Percentiles rank a stretch among this genome's conserved stretches.
phyloP scores from a whole-genome alignment of 176 grass and related monocot genomes.

The Oryza australiensis region DNA sequence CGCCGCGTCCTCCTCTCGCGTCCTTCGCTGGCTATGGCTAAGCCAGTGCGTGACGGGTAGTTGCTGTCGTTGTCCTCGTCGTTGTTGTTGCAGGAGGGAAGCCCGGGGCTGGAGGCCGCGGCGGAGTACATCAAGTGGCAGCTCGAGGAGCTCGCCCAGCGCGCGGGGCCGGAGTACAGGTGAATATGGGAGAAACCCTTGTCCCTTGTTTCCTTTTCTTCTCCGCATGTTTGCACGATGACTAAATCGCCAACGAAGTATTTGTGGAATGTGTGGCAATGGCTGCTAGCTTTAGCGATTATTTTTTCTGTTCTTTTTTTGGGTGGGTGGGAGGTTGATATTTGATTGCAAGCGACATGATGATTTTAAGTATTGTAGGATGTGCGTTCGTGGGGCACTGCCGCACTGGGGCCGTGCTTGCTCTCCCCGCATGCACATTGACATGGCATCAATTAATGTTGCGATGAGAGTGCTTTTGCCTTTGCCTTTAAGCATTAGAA shows the following conservation, averaged over 20 bases:
- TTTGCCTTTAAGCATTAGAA: not conserved
- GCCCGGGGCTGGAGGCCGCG: slow-evolving; percentile 73
- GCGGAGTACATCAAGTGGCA: slow-evolving; percentile 84
- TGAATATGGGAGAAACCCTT: slow-evolving; percentile 17
- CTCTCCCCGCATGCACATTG: slow-evolving; percentile 4
- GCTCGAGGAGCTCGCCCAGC: slow-evolving; percentile 59
- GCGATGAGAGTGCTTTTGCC: not conserved
- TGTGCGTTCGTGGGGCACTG: not conserved
- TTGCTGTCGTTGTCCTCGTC: slow-evolving; percentile 15
- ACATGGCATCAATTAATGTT: slow-evolving; percentile 11
- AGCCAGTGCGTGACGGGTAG: not conserved
- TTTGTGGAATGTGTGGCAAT: slow-evolving; percentile 2
- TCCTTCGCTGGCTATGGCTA: not conserved
- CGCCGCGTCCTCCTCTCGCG: not conserved
- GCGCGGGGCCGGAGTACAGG: slow-evolving; percentile 69
- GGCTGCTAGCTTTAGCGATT: not conserved
- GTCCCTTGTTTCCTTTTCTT: not conserved
- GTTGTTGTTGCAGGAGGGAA: slow-evolving; percentile 66
- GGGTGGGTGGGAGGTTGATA: not conserved
- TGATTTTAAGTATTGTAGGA: not conserved
- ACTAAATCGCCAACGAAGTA: not conserved
- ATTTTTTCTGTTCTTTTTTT: not conserved
- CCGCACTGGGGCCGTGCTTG: not conserved
- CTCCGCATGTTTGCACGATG: not conserved
- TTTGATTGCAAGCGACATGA: not conserved